phyloP scores from a whole-genome alignment of 2,329 filamentous ascomycete species.

The Aspergillus terreus region DNA sequence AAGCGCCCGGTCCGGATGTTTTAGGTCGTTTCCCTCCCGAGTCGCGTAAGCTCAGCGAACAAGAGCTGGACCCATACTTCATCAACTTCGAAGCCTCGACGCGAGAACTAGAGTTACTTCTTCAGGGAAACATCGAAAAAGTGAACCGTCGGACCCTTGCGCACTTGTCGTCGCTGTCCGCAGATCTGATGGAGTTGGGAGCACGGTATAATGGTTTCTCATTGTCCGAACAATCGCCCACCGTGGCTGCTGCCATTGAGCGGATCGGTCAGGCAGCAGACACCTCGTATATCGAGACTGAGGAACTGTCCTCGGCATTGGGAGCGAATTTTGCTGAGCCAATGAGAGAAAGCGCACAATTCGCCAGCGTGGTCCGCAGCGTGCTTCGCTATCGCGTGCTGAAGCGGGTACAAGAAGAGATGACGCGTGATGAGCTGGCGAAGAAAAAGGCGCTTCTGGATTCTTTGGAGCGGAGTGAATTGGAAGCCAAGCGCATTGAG shows the following conservation, averaged over 20 bases:
- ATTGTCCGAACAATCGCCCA: slow-evolving; percentile 83
- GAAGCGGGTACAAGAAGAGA: slow-evolving; percentile 94
- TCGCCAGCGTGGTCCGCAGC: slow-evolving; percentile 85
- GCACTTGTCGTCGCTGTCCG: slow-evolving; percentile 76
- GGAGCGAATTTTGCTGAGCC: slow-evolving; percentile 94
- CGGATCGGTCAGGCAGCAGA: slow-evolving; percentile 92
- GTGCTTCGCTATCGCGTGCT: slow-evolving; percentile 86
- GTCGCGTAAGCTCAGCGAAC: slow-evolving; percentile 71
- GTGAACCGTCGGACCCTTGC: slow-evolving; percentile 86
- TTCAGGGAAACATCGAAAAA: slow-evolving; percentile 94
- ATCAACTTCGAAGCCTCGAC: slow-evolving; percentile 88
- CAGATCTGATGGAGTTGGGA: slow-evolving; percentile 87
- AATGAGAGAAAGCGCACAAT: slow-evolving; percentile 96
- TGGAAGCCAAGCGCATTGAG: slow-evolving; percentile 88
- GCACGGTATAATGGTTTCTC: slow-evolving; percentile 98
- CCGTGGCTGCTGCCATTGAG: slow-evolving; percentile 88
- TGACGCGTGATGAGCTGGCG: slow-evolving; percentile 87
- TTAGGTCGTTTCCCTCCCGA: slow-evolving; percentile 81
- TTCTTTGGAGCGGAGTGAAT: slow-evolving; percentile 87
- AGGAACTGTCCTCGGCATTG: slow-evolving; percentile 82
- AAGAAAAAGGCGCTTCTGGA: slow-evolving; percentile 82
- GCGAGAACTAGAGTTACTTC: slow-evolving; percentile 80
- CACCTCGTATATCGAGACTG: slow-evolving; percentile 91
- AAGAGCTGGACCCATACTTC: slow-evolving; percentile 94
- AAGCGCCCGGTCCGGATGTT: slow-evolving; percentile 56